Percentiles rank a stretch among this genome's conserved stretches.
These are phyloP conservation scores for Logfia minima DNA, from an alignment of 129 eudicot species.

Conservation along the genomic window DNA sequence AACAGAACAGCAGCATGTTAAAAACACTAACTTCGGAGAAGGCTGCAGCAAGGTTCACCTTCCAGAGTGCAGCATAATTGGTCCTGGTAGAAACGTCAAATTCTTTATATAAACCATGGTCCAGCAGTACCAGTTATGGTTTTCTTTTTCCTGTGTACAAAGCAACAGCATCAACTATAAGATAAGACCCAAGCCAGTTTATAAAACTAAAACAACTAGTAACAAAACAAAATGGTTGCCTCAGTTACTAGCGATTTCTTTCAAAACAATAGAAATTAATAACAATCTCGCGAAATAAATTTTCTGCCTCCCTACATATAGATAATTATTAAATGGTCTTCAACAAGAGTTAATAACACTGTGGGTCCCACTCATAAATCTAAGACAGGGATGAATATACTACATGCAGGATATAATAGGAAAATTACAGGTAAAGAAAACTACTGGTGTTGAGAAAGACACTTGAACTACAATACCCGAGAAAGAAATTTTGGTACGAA, in stretches of 20 bases:
- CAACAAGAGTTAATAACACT: too few species aligned
- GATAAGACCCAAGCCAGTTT: not conserved
- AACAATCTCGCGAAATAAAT: not conserved
- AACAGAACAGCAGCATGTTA: not conserved
- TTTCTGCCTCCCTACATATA: not conserved
- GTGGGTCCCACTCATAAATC: too few species aligned
- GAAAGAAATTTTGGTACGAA: too few species aligned
- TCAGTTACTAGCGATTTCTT: not conserved
- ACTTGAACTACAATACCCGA: not conserved
- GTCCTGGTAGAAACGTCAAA: slow-evolving; percentile 64
- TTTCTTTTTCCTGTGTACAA: slow-evolving; percentile 58
- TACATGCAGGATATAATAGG: not conserved
- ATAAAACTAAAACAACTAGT: not conserved
- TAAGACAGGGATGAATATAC: too few species aligned
- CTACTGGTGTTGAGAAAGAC: not conserved
- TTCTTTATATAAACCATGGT: slow-evolving; percentile 94
- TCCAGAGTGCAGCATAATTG: slow-evolving; percentile 89
- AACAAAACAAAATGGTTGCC: not conserved
- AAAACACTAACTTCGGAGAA: not conserved
- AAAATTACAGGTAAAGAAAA: not conserved
- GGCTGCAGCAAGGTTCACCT: slow-evolving; percentile 43
- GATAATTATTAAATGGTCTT: too few species aligned
- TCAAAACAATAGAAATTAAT: not conserved
- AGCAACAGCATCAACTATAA: not conserved
- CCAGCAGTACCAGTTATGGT: slow-evolving; percentile 82